phyloP scores from a whole-genome alignment of 1,139 yeast genomes.

The Arxiozyma bovina region DNA sequence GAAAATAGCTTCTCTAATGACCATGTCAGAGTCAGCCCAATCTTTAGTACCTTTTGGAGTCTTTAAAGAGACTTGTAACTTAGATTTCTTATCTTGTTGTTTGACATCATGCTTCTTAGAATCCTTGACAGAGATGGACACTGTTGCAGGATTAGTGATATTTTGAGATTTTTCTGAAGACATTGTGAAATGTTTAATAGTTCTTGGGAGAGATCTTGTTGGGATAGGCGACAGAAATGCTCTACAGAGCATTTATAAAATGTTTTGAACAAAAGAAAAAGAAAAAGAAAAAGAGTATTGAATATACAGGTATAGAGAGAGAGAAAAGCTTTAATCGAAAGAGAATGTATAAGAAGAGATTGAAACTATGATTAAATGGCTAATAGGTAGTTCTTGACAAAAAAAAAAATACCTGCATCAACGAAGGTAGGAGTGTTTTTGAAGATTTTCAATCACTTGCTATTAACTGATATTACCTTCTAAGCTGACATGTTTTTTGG shows the following conservation, averaged over 20 bases:
- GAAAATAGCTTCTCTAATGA: slow-evolving; percentile 81
- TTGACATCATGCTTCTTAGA: slow-evolving; percentile 6
- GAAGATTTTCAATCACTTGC: background rate
- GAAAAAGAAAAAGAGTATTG: background rate
- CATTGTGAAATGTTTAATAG: slow-evolving; percentile 2
- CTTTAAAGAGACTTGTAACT: slow-evolving; percentile 59
- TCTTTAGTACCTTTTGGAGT: slow-evolving; percentile 97
- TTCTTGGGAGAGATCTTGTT: background rate
- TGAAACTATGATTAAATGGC: too few relatives aligned
- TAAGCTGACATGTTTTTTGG: background rate
- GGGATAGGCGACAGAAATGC: background rate
- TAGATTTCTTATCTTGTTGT: slow-evolving; percentile 28
- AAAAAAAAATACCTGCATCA: background rate
- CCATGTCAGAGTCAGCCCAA: slow-evolving; percentile 98
- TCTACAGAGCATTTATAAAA: slow-evolving; percentile 6
- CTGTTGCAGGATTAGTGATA: background rate
- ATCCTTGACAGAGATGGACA: slow-evolving; percentile 5
- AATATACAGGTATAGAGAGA: background rate
- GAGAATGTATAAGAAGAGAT: too few relatives aligned
- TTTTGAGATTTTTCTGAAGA: slow-evolving; percentile 4
- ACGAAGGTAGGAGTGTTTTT: background rate
- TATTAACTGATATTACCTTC: background rate
- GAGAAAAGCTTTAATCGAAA: background rate
- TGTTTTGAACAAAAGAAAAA: background rate
- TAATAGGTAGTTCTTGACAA: background rate